Base-by-base conservation (phyloP, 345 rosid genomes). In the Erodium maritimum region DNA sequence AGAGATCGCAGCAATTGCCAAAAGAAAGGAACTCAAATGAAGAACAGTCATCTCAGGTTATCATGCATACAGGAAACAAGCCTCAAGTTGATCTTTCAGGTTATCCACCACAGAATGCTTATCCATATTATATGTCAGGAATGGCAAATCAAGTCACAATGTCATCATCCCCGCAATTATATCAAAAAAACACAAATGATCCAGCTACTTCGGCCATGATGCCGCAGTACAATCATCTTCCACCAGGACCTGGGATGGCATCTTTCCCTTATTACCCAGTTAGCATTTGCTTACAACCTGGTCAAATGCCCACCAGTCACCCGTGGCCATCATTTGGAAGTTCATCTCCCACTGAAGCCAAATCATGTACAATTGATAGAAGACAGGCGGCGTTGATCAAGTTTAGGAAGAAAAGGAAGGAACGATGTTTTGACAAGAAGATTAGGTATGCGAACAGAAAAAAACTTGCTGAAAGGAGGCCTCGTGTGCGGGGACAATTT, bases 401-500 rank as follows among this genome's bases (percentile, higher is more conserved):
- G 74, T 93, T 93, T 65, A 80, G 95, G 75, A 91, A 86, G 77
- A 93, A 89, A 65, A 80, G 95, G 76, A 93, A 89, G 67, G 89
- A 88, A 70, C 83, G 96, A 5, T 93, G 96, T 70, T 93, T 89
- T 68, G 94, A 88, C 74, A 93, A 93, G 83, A 93, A 86, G 84
- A 83, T 93, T 25, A 78, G 99, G 73, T 93, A 93, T 71, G 94
- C 78, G 65, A 93, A 89, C 70, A 65, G 99, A 54, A 93, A 93
- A 73, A 75, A 63, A 60, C 96, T 93, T 50, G 99, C 99, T 24
- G 99, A 93, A 77, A 77, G 94, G 77, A 85, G 99, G 78, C 99
- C 99, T 11, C 96, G 99, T 17, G 91, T 89, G 60, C 79, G 87
- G 66, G 99, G 99, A 54, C 99, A 93, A 77, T 93, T 93, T 82